Percentiles rank a stretch among this genome's conserved stretches.
These are phyloP conservation scores for Pneumocystis sp. DNA, from an alignment of 1,139 yeast genomes.

Conservation along the genomic window DNA sequence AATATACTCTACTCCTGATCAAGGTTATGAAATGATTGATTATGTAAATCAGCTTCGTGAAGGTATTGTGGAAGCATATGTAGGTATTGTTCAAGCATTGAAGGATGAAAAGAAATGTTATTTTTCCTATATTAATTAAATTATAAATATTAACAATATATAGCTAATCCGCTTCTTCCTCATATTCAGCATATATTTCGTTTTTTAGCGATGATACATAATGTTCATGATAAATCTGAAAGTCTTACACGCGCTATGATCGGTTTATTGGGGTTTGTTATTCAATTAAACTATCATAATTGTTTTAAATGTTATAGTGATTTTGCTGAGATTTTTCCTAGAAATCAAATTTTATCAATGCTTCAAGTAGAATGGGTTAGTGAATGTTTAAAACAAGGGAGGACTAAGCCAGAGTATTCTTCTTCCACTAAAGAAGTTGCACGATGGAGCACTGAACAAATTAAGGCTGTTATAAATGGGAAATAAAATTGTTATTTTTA, in stretches of 20 bases:
- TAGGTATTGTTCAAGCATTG: constrained; percentile 84
- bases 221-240: constrained; percentile 28
- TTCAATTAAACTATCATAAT: neutral
- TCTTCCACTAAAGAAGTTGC: constrained; percentile 13
- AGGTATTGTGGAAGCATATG: constrained; percentile 84
- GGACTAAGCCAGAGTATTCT: constrained; percentile 9
- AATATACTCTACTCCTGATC: constrained; percentile 35
- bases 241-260: constrained; percentile 9
- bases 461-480: constrained; percentile 2
- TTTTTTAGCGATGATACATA: constrained; percentile 46
- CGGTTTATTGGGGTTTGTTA: constrained; percentile 9
- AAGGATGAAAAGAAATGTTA: constrained; percentile 27
- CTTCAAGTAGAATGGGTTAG: constrained; percentile 12
- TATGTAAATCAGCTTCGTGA: constrained; percentile 61
- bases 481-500: neutral
- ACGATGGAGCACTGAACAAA: constrained; percentile 15
- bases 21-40: constrained; percentile 61
- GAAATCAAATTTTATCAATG: constrained; percentile 9
- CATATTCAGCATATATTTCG: constrained; percentile 56
- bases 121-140: neutral
- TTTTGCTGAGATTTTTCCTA: constrained; percentile 13
- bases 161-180: constrained; percentile 49
- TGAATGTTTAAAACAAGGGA: constrained; percentile 10
- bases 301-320: constrained; percentile 5
- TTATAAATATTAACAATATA: constrained; percentile 15